phyloP scores from a whole-genome alignment of 148 eudicot species.

The Spergularia marina region DNA sequence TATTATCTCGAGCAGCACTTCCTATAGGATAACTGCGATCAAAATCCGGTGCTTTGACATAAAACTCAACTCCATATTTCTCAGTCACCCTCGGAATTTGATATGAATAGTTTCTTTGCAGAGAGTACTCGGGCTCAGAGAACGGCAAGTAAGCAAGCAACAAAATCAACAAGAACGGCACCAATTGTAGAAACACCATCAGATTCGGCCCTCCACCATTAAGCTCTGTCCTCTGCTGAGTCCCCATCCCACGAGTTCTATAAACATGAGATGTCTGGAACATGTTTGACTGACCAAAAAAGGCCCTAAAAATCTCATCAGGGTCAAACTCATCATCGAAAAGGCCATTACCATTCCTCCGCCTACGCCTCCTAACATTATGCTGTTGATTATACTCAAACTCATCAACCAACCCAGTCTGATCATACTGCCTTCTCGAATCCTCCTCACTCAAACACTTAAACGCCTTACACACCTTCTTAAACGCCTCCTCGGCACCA shows the following conservation, averaged over 20 bases:
- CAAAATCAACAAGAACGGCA: constrained; percentile 74
- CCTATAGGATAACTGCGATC: constrained; percentile 75
- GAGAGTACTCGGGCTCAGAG: constrained; percentile 90
- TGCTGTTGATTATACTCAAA: constrained; percentile 73
- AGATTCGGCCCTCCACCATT: constrained; percentile 61
- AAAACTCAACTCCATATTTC: constrained; percentile 69
- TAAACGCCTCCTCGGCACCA: constrained; percentile 95
- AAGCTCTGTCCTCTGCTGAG: constrained; percentile 53
- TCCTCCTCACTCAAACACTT: constrained; percentile 90
- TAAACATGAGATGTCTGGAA: constrained; percentile 56
- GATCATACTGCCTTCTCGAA: constrained; percentile 86
- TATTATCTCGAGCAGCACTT: constrained; percentile 53
- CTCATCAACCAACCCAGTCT: constrained; percentile 78
- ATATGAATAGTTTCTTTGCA: constrained; percentile 77
- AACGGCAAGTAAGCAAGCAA: constrained; percentile 83
- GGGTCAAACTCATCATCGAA: constrained; percentile 80
- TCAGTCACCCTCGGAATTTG: constrained; percentile 61
- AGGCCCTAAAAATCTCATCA: constrained; percentile 89
- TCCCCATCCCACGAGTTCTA: constrained; percentile 56
- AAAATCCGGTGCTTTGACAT: constrained; percentile 67
- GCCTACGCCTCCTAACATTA: constrained; percentile 57
- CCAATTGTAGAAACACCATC: constrained; percentile 68
- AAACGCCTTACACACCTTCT: constrained; percentile 85
- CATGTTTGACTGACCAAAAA: constrained; percentile 74
- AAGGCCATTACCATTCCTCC: constrained; percentile 50